Evolutionary conservation across 305 asterid species (phyloP).

Genomic region (Andrographis paniculata): DNA sequence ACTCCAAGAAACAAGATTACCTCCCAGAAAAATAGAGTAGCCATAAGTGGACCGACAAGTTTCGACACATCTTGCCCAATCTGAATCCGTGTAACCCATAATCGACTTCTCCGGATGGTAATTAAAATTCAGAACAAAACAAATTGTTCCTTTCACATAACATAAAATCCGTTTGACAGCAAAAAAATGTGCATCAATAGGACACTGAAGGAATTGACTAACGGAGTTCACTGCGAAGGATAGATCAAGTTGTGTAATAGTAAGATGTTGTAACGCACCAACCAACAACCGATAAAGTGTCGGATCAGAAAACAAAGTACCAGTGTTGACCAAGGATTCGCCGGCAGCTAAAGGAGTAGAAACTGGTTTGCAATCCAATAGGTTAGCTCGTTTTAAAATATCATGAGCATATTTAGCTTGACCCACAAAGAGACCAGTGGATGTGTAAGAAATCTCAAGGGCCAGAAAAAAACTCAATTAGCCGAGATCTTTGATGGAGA

Average conservation of each 20-base stretch:
- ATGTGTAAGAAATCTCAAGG: not conserved
- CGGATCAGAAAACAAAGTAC: not conserved
- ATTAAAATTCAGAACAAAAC: not conserved
- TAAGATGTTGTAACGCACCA: conserved; percentile 6
- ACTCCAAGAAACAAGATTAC: too few species aligned
- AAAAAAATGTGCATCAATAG: not conserved
- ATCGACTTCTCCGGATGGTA: not conserved
- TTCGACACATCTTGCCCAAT: conserved; percentile 1
- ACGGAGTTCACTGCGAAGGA: conserved; percentile 3
- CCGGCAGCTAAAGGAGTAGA: not conserved
- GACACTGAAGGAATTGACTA: not conserved
- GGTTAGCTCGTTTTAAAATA: not conserved
- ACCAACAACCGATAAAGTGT: not conserved
- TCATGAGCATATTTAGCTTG: conserved; percentile 7
- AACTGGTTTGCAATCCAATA: not conserved
- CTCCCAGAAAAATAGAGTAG: too few species aligned
- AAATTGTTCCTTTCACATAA: too few species aligned
- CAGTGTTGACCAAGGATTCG: not conserved
- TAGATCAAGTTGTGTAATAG: conserved; percentile 1
- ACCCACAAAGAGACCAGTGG: not conserved
- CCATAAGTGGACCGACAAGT: not conserved
- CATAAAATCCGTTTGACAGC: conserved; percentile 2
- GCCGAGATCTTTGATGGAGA: conserved; percentile 4
- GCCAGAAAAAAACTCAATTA: not conserved
- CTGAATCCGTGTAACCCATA: not conserved